A percentile compares a stretch with the other conserved stretches of the same genome.
Evolutionary conservation across 495 filamentous ascomycete species (phyloP).

Genomic region (Tuber brumale): DNA sequence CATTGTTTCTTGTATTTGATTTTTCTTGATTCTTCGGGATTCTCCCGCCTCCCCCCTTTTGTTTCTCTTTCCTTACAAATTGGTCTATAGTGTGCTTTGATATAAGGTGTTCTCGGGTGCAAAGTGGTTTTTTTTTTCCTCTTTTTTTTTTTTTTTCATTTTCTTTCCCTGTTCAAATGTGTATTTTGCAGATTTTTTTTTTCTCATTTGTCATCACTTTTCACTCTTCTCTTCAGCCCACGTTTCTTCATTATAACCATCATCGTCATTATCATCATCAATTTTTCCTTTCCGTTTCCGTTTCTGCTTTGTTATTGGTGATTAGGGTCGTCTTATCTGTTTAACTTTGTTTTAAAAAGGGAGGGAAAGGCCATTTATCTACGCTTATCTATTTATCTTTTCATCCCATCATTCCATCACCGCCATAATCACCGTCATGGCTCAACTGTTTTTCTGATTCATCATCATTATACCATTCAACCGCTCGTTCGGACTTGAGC

Average conservation of each 20-base stretch:
- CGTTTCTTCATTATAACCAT: background rate
- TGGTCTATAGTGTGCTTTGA: conserved; percentile 28
- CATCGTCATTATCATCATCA: background rate
- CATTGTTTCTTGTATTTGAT: conserved; percentile 30
- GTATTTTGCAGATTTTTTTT: conserved; percentile 24
- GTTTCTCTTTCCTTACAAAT: conserved; percentile 9
- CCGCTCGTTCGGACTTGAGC: background rate
- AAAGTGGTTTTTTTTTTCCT: conserved; percentile 38
- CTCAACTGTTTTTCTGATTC: background rate
- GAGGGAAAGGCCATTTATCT: background rate
- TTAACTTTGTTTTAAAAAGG: background rate
- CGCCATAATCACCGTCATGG: background rate
- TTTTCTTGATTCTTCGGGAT: conserved; percentile 6
- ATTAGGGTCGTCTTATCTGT: background rate
- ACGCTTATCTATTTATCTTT: background rate
- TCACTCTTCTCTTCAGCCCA: background rate
- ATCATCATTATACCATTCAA: background rate
- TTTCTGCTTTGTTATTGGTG: background rate
- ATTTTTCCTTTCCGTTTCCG: background rate
- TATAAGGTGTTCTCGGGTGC: conserved; percentile 38
- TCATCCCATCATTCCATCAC: background rate
- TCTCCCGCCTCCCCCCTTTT: conserved; percentile 14
- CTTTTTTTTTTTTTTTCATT: conserved; percentile 32
- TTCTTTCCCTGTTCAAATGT: conserved; percentile 19
- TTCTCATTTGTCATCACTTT: conserved; percentile 4